phyloP scores from a whole-genome alignment of 306 rosid genomes.

The Pyrus bretschneideri region DNA sequence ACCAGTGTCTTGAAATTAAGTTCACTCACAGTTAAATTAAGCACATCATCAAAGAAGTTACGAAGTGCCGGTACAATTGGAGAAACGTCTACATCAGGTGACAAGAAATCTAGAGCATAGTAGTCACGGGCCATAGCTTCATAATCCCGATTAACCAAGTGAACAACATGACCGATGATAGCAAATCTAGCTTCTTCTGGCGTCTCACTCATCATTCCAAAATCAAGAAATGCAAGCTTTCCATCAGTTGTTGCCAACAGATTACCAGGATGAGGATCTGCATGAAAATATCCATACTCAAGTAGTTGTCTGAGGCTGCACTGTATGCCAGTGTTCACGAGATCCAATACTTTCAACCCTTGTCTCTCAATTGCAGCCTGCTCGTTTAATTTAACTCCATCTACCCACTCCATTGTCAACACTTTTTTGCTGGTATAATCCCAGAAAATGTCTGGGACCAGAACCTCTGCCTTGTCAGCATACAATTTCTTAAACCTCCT shows the following conservation, averaged over 20 bases:
- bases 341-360: constrained; percentile 79
- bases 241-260: constrained; percentile 96
- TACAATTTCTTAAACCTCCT: constrained; percentile 77
- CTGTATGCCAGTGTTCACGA: constrained; percentile 78
- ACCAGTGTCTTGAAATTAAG: constrained; percentile 90
- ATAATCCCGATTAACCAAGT: constrained; percentile 92
- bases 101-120: constrained; percentile 78
- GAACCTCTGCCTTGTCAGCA: constrained; percentile 84
- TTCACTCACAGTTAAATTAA: constrained; percentile 79
- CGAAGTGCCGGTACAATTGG: constrained; percentile 87
- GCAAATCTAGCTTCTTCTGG: constrained; percentile 91
- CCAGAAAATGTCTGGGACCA: constrained; percentile 92
- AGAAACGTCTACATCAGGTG: constrained; percentile 73
- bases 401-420: constrained; percentile 90
- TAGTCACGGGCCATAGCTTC: constrained; percentile 99
- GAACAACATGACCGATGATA: constrained; percentile 92
- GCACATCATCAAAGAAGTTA: constrained; percentile 83
- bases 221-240: constrained; percentile 92
- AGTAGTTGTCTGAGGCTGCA: constrained; percentile 94
- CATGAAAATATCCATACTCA: constrained; percentile 94
- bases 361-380: constrained; percentile 88
- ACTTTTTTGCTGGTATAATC: constrained; percentile 83
- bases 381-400: constrained; percentile 85
- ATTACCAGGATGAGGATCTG: constrained; percentile 99
- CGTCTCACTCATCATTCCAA: constrained; percentile 99